Evolutionary conservation across 257 asterid genomes (phyloP), one percentile per base, ranked within the genome.

Genomic region (Coffea eugenioides): DNA sequence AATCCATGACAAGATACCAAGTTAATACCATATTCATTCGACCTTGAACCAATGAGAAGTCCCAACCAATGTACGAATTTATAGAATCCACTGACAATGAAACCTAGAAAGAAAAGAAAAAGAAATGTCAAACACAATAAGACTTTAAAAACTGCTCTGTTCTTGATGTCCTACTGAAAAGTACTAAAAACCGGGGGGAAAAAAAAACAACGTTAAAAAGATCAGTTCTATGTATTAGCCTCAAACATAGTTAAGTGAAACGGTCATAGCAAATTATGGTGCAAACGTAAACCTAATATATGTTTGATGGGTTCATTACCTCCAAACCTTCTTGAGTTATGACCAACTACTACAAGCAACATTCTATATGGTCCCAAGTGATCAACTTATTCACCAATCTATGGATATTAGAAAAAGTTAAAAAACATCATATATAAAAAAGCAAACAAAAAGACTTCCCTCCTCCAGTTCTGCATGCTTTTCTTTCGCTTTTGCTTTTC

Each of bases 11-110:
- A 79, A 75, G 86, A 69, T 71, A 72, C 67, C 65, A 79, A 90
- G 83, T 84, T 80, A 75, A 79, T 92, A 96, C 97, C 98, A 86
- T 64, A 90, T 79, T 94, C 88, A 92, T 79, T 84, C 92, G 94
- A 80, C 99, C 97, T 88, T 92, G 98, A 75, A 89, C 91, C 90
- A 96, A 84, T n/a, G 97, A 85, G 84, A 96, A 96, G 87, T 96
- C 99, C 97, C 99, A 96, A 77, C 97, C 99, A 85, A 96, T 89
- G 85, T 92, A 96, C 48, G 99, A 92, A 84, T 96, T 94, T 80
- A 89, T 48, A 31, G 98, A 91, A 77, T 94, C 98, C 82, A 89
- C 97, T 20, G 86, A 82, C 79, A 96, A 73, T 69, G 91, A 79
- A 80, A 96, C 97, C 99, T 92, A 80, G 41, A 81, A 83, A 16